phyloP scores from a whole-genome alignment of 2,329 filamentous ascomycete genomes.

The Tolypocladium cylindrosporum region DNA sequence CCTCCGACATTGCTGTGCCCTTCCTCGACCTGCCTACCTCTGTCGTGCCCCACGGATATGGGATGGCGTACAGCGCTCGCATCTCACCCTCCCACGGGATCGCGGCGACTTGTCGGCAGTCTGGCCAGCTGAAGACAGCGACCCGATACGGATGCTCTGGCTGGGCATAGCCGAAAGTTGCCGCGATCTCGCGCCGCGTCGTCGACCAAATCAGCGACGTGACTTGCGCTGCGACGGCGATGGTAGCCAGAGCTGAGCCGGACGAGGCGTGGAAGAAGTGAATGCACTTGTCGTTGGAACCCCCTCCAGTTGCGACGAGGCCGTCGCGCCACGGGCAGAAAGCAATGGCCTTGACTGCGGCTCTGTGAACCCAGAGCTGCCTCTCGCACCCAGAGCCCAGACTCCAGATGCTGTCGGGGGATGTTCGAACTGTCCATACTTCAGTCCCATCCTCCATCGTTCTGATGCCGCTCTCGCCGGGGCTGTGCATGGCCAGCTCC shows the following conservation, averaged over 20 bases:
- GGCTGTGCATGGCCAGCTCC: not conserved
- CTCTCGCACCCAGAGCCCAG: conserved; percentile 49
- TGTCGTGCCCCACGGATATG: conserved; percentile 53
- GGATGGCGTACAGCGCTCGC: conserved; percentile 77
- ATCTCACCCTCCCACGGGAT: conserved; percentile 76
- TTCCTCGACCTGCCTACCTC: conserved; percentile 15
- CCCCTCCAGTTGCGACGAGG: conserved; percentile 82
- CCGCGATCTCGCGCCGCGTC: conserved; percentile 76
- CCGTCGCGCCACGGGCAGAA: conserved; percentile 92
- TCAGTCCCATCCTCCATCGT: conserved; percentile 10
- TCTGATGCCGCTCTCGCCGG: no score
- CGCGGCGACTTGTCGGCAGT: conserved; percentile 73
- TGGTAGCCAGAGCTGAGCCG: conserved; percentile 76
- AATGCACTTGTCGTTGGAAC: conserved; percentile 89
- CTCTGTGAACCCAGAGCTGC: conserved; percentile 68
- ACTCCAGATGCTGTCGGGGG: conserved; percentile 29
- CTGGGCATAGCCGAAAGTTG: conserved; percentile 88
- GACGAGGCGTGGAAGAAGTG: conserved; percentile 88
- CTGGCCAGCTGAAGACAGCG: conserved; percentile 90
- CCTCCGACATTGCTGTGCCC: conserved; percentile 21
- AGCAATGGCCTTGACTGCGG: conserved; percentile 91
- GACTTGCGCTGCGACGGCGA: conserved; percentile 86
- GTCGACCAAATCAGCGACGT: conserved; percentile 87
- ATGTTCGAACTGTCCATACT: conserved; percentile 16
- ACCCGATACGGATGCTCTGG: conserved; percentile 84